phyloP scores from a whole-genome alignment of 345 rosid genomes.

The Raphanus raphanistrum region DNA sequence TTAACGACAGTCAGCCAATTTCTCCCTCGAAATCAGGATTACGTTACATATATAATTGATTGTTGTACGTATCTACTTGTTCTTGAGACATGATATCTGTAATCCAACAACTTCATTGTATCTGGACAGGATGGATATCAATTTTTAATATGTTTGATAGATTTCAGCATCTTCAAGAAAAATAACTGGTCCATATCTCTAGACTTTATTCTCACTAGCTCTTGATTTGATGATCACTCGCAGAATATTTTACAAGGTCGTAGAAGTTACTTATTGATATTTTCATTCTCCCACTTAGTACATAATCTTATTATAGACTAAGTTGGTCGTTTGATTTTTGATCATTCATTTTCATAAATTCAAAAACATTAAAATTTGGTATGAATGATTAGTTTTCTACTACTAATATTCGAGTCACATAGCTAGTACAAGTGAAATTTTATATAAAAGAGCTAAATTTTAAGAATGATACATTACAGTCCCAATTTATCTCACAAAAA shows the following conservation, averaged over 20 bases:
- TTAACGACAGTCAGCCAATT: neutral
- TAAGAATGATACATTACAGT: neutral
- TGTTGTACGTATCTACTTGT: slow-evolving; percentile 14
- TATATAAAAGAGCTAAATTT: neutral
- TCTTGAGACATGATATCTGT: slow-evolving; percentile 23
- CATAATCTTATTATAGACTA: neutral
- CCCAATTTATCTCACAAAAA: slow-evolving; percentile 23
- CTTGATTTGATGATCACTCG: slow-evolving; percentile 22
- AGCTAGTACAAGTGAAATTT: neutral
- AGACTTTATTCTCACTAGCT: slow-evolving; percentile 18
- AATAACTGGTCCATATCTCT: slow-evolving; percentile 24
- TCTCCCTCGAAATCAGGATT: slow-evolving; percentile 8
- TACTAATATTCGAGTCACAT: neutral
- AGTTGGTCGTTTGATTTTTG: neutral
- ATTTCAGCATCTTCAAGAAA: slow-evolving; percentile 16
- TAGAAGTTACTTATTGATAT: neutral
- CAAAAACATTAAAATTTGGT: neutral
- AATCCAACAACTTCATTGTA: slow-evolving; percentile 29
- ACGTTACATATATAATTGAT: slow-evolving; percentile 13
- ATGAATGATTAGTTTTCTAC: neutral
- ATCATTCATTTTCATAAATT: slow-evolving; percentile 9
- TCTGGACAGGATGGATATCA: slow-evolving; percentile 18
- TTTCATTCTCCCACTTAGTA: neutral
- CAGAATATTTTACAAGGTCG: slow-evolving; percentile 3
- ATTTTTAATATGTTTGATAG: neutral